Conservation (phyloP, 805 yeast genomes). For the Tetrapisispora iriomotensis region DNA sequence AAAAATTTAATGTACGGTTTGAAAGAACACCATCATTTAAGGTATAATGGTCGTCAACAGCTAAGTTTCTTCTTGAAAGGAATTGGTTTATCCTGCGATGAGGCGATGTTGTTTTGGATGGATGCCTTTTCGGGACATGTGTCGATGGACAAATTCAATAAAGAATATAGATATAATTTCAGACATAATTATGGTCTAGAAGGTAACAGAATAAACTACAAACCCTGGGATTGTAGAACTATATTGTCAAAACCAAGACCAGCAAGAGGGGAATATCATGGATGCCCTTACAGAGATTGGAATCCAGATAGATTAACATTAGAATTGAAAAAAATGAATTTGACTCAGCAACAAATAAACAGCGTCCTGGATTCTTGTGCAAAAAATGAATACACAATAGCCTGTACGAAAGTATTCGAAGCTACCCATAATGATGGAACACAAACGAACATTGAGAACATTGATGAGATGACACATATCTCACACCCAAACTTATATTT, state of each 20-base stretch:
- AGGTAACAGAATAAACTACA: slow-evolving; percentile 78
- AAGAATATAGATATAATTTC: slow-evolving; percentile 81
- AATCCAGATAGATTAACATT: slow-evolving; percentile 49
- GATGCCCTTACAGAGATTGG: slow-evolving; percentile 85
- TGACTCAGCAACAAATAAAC: slow-evolving; percentile 38
- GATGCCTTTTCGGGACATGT: slow-evolving; percentile 54
- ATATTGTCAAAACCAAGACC: slow-evolving; percentile 69
- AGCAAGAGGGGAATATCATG: slow-evolving; percentile 62
- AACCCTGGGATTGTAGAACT: slow-evolving; percentile 76
- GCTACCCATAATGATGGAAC: slow-evolving; percentile 38
- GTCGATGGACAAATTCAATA: slow-evolving; percentile 66
- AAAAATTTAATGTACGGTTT: slow-evolving; percentile 55
- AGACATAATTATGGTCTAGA: slow-evolving; percentile 87
- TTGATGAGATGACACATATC: slow-evolving; percentile 49
- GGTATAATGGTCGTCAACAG: slow-evolving; percentile 79
- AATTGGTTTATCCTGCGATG: slow-evolving; percentile 78
- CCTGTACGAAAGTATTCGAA: slow-evolving; percentile 86
- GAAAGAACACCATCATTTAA: slow-evolving; percentile 56
- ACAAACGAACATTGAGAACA: slow-evolving; percentile 20
- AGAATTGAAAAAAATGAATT: slow-evolving; percentile 39
- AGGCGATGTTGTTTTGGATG: slow-evolving; percentile 80
- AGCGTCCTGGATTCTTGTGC: slow-evolving; percentile 59
- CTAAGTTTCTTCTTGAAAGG: slow-evolving; percentile 78
- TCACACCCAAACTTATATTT: slow-evolving; percentile 85
- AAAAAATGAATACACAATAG: slow-evolving; percentile 65